Base-by-base conservation (phyloP, 371 early-diverging fungal species). In the Actinomortierella wolfii region DNA sequence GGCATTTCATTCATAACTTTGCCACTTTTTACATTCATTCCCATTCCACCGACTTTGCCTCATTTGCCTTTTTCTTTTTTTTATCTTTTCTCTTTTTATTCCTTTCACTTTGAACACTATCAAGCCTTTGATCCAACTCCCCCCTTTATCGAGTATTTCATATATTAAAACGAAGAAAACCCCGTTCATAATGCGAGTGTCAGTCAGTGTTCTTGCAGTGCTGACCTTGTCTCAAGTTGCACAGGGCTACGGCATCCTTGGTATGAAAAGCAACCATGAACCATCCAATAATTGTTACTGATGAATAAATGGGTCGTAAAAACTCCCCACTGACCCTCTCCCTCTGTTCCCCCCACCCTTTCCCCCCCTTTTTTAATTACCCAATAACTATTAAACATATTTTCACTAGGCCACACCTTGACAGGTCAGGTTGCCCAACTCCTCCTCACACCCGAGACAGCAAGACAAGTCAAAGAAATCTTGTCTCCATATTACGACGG, bases 341-440 rank as follows among this genome's bases (percentile, higher is more conserved):
- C 28, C 20, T 1, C 45, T 44, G 15, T 15, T 43, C 18, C 43
- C 23, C 23, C n/a, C 44, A 28, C 28, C 43, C 25, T 7, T 5
- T 43, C 43, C 5, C 1, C 21, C 14, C 9, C 41, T 6, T n/a
- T 42, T 15, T 44, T 5, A 15, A 3, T 50, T 17, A 28, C 41
- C 47, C n/a, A 28, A 26, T 18, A 1, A 2, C 26, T 45, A 8
- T 28, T 14, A 13, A 18, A 17, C 23, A 17, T 15, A 26, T 8
- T 24, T 21, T 1, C 14, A 23, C 11, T 23, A 73, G 76, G 76
- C 43, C 76, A 76, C 42, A 68, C 67, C 0, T 18, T 76, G 61
- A 76, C 76, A 1, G 76, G 70, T 15, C 76, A 76, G 41, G 63
- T 76, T 11, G 76, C 76, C 18, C 69, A 69, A 51, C 50, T 23